Percentiles rank a stretch among this genome's conserved stretches.
These are phyloP conservation scores for Starmerella roubikii DNA, from an alignment of 805 yeast species.

Conservation along the genomic window DNA sequence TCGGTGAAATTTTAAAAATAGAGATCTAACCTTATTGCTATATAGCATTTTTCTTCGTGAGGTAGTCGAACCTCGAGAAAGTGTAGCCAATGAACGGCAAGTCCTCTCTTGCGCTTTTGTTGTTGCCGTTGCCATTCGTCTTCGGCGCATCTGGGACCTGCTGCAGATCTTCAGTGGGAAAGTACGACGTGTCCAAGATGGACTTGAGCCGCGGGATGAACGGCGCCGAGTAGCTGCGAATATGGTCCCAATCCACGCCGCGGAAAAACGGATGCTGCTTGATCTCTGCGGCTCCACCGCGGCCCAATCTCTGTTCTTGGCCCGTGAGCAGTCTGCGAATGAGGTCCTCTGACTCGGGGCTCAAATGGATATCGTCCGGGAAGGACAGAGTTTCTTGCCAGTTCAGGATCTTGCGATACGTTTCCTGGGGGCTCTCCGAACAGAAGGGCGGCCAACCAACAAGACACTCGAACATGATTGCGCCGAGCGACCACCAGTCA, in stretches of 20 bases:
- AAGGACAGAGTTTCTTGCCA: conserved; percentile 80
- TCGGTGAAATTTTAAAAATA: neutral
- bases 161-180: conserved; percentile 95
- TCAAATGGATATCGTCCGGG: conserved; percentile 83
- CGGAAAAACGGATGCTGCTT: conserved; percentile 84
- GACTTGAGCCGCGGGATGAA: conserved; percentile 84
- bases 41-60: conserved; percentile 40
- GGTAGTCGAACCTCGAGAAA: conserved; percentile 83
- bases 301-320: conserved; percentile 69
- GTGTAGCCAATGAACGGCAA: conserved; percentile 96
- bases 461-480: conserved; percentile 90
- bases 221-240: conserved; percentile 80
- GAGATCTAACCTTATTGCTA: conserved; percentile 3
- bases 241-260: conserved; percentile 91
- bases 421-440: conserved; percentile 87
- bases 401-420: conserved; percentile 77
- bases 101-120: conserved; percentile 58
- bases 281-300: conserved; percentile 87
- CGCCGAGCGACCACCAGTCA: conserved; percentile 97
- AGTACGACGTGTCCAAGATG: conserved; percentile 90
- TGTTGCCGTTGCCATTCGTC: conserved; percentile 12
- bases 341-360: conserved; percentile 79
- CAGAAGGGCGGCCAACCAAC: conserved; percentile 98
- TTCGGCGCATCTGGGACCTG: conserved; percentile 87
- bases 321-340: conserved; percentile 63